Conservation (phyloP, 139 green algal species). For the Coccomyxa sp. region DNA sequence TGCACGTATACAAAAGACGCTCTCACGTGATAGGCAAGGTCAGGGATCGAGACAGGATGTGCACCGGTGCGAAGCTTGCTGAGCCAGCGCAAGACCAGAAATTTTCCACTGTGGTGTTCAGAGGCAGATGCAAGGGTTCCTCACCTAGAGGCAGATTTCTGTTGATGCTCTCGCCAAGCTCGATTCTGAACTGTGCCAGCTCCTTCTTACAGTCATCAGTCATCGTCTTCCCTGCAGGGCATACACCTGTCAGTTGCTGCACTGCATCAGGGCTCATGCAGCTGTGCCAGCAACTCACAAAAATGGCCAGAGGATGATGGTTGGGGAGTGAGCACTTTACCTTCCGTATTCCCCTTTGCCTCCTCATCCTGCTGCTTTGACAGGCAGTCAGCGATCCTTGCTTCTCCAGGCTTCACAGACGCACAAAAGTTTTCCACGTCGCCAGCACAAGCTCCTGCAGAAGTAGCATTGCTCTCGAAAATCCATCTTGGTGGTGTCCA, state of each 20-base stretch:
- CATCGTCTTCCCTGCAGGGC: constrained; percentile 26
- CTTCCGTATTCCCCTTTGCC: constrained; percentile 26
- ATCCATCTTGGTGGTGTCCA: background rate
- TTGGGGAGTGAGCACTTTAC: background rate
- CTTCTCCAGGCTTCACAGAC: constrained; percentile 45
- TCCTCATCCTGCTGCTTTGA: constrained; percentile 49
- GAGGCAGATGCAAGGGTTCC: no score
- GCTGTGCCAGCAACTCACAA: background rate
- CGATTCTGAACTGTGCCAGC: constrained; percentile 63
- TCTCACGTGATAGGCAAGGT: no score
- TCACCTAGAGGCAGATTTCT: constrained; percentile 68
- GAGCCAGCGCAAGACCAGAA: no score
- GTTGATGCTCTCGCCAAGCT: constrained; percentile 74
- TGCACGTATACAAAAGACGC: constrained; percentile 14
- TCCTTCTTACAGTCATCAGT: constrained; percentile 58
- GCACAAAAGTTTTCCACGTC: constrained; percentile 64
- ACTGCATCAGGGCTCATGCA: no score
- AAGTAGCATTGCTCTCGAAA: background rate
- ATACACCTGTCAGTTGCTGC: background rate
- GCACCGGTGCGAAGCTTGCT: no score
- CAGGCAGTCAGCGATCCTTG: constrained; percentile 59
- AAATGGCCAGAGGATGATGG: background rate
- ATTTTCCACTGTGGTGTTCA: no score
- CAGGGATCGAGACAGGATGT: no score
- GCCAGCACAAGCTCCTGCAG: constrained; percentile 54